These are phyloP conservation scores for Erysimum cheiri DNA, from an alignment of 441 rosid species.

Conservation along the genomic window DNA sequence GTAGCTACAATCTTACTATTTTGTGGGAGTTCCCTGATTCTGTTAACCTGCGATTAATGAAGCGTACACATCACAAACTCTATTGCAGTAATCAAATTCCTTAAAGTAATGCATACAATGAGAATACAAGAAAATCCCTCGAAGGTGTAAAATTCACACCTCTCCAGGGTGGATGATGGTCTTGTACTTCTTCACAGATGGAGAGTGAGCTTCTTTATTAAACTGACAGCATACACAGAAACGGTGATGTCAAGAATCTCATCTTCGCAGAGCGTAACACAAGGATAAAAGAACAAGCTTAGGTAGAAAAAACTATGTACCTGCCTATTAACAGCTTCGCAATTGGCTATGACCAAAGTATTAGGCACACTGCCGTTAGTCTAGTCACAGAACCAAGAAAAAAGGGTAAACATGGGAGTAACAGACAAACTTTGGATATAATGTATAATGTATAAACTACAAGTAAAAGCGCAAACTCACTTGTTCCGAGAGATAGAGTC, in stretches of 20 bases:
- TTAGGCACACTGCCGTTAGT: slow-evolving; percentile 95
- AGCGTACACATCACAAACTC: slow-evolving; percentile 4
- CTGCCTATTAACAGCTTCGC: slow-evolving; percentile 90
- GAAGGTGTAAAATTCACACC: slow-evolving; percentile 50
- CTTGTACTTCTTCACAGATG: slow-evolving; percentile 88
- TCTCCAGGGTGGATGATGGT: slow-evolving; percentile 96
- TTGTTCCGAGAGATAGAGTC: slow-evolving; percentile 96
- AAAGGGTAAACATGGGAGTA: neutral
- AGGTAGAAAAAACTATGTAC: slow-evolving; percentile 41
- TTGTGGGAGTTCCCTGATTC: slow-evolving; percentile 97
- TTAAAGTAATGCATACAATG: neutral
- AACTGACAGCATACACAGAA: slow-evolving; percentile 50
- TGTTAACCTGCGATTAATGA: slow-evolving; percentile 70
- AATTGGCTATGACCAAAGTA: slow-evolving; percentile 87
- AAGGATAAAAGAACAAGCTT: neutral
- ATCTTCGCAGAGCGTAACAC: slow-evolving; percentile 8
- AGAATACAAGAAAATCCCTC: neutral
- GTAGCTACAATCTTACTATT: slow-evolving; percentile 93
- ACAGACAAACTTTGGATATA: neutral
- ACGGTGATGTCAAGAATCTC: neutral
- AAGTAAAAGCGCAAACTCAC: slow-evolving; percentile 43
- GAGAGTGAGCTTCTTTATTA: slow-evolving; percentile 87
- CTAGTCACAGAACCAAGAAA: slow-evolving; percentile 47
- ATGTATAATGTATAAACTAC: neutral
- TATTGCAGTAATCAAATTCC: neutral